Evolutionary conservation across 75 land plant species (phyloP), one percentile per base, ranked within the genome.

Genomic region (Sequoiadendron giganteum): DNA sequence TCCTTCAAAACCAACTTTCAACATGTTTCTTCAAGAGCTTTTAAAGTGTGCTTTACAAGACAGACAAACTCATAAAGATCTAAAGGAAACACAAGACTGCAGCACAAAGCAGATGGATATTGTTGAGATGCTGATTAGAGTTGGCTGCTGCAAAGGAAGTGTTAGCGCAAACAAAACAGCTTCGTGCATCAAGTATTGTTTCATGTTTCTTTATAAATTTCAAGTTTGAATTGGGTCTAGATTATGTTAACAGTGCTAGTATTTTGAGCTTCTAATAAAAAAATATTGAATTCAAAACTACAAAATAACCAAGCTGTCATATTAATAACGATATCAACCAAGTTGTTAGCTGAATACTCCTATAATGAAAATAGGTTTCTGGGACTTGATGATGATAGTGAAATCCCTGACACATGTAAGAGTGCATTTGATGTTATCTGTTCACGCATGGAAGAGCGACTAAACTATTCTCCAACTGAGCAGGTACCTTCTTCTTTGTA

Each of bases 391-490:
- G 94, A 97, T 58, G 76, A 89, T 34, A 86, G 88, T 15, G 90
- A 92, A 87, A 89, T 98, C 32, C 95, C 99, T 55, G 28, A 18
- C 30, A 65, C 93, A 38, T 98, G 99, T 89, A 88, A 90, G 77
- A 93, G 90, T 88, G 91, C 96, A 61, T 98, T 98, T 93, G 99
- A 95, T 78, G 93, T 96, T n/a, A 87, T 92, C 73, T 98, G 99
- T 87, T 88, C 89, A 38, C 91, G 95, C 68, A 96, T 98, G 99
- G 99, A 98, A 93, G 92, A 95, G 89, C 95, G 93, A 70, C 90
- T 98, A 49, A 88, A 94, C 21, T 98, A 92, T 90, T 83, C 94
- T 39, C 90, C 88, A 52, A 85, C 90, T 81, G 99, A 98, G 85
- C 93, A 97, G 99, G 99, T 94, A 93, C 28, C 34, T 52, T 45